Conservation (phyloP, 2,329 filamentous ascomycete species). For the Xylariaceae sp. region DNA sequence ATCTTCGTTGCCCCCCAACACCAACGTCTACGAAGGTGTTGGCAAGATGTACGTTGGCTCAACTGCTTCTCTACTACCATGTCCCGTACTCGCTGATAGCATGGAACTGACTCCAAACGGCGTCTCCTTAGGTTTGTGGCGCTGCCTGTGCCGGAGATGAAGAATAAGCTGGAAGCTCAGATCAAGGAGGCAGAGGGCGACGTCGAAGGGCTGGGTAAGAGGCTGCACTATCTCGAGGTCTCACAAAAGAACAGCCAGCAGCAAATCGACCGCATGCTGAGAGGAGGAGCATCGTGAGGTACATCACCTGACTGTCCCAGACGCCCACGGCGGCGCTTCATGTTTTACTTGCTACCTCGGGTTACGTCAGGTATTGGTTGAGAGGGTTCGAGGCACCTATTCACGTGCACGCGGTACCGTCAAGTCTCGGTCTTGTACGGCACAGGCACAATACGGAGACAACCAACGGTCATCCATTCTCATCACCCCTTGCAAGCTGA, state of each 20-base stretch:
- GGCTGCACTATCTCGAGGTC: slow-evolving; percentile 87
- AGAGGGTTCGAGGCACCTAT: too few relatives aligned
- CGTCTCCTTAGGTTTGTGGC: slow-evolving; percentile 77
- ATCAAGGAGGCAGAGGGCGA: slow-evolving; percentile 72
- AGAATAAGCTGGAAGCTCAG: slow-evolving; percentile 71
- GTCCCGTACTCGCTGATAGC: not conserved
- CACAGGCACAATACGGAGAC: too few relatives aligned
- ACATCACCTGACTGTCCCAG: too few relatives aligned
- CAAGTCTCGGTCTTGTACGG: too few relatives aligned
- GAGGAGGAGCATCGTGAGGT: slow-evolving; percentile 33
- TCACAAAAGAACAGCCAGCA: slow-evolving; percentile 92
- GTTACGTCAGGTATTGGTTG: too few relatives aligned
- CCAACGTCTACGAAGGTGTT: slow-evolving; percentile 87
- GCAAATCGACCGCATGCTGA: slow-evolving; percentile 84
- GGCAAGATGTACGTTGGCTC: slow-evolving; percentile 78
- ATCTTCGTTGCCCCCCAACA: slow-evolving; percentile 67
- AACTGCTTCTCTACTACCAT: not conserved
- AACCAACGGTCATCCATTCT: too few relatives aligned
- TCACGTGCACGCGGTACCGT: too few relatives aligned
- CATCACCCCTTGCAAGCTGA: too few relatives aligned
- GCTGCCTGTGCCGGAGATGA: slow-evolving; percentile 67
- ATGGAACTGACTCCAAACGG: not conserved
- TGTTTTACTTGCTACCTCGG: too few relatives aligned
- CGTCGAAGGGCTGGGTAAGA: slow-evolving; percentile 78
- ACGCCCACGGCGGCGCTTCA: too few relatives aligned